Evolutionary conservation across 1,284 basidiomycete genomes (phyloP).

Genomic region (Sporisorium graminicola): DNA sequence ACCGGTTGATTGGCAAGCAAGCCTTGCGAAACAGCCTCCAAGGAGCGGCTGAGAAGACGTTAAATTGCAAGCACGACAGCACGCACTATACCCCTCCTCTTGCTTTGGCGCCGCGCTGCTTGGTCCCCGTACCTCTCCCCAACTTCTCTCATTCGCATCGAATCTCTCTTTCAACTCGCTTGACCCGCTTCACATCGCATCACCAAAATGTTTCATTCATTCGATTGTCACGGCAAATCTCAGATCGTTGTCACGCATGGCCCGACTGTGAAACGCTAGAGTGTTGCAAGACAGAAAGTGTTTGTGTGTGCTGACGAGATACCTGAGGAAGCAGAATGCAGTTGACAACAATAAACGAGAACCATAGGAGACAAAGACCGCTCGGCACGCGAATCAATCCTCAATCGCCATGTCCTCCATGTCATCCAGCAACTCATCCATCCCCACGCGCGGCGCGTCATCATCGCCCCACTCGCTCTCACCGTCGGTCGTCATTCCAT

Average conservation of each 20-base stretch:
- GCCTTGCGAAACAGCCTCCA: too few relatives aligned
- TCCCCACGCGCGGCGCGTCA: slow-evolving; percentile 72
- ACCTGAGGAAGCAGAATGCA: slow-evolving; percentile 1
- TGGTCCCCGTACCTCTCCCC: too few relatives aligned
- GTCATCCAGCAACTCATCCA: slow-evolving; percentile 91
- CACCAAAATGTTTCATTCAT: neutral
- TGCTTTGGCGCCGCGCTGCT: too few relatives aligned
- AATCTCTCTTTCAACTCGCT: too few relatives aligned
- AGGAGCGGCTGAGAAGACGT: too few relatives aligned
- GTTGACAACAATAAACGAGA: too few relatives aligned
- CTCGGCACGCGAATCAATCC: slow-evolving; percentile 8
- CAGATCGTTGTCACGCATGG: neutral
- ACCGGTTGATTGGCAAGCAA: slow-evolving; percentile 21
- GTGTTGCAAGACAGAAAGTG: slow-evolving; percentile 5
- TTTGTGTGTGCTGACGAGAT: neutral
- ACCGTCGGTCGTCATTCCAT: slow-evolving; percentile 66
- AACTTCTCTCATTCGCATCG: too few relatives aligned
- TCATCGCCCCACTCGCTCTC: slow-evolving; percentile 83
- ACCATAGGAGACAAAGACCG: neutral
- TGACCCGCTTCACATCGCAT: neutral
- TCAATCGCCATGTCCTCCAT: slow-evolving; percentile 76
- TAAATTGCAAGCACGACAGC: too few relatives aligned
- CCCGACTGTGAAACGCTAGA: neutral
- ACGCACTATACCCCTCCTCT: too few relatives aligned
- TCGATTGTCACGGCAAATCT: neutral